These are phyloP conservation scores for Zygosaccharomyces bailii DNA, from an alignment of 805 yeast genomes.

Conservation along the genomic window DNA sequence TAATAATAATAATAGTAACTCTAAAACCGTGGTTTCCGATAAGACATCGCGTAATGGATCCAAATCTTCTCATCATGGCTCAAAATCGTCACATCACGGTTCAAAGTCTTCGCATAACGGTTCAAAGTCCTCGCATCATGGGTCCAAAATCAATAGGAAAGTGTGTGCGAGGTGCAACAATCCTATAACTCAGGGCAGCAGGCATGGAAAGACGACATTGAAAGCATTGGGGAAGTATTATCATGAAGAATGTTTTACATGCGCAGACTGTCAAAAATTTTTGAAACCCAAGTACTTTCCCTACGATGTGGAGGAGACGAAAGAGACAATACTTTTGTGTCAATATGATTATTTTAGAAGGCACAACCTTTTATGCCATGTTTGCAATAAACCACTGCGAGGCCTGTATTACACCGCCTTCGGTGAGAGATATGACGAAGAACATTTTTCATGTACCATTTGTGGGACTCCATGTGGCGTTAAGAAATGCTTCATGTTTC, in stretches of 20 bases:
- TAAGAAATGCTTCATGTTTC: slow-evolving; percentile 88
- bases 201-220: slow-evolving; percentile 46
- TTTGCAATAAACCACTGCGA: slow-evolving; percentile 79
- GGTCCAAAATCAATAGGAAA: slow-evolving; percentile 27
- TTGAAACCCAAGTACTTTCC: slow-evolving; percentile 91
- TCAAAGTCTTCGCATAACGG: background rate
- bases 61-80: background rate
- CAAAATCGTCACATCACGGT: background rate
- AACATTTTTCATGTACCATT: slow-evolving; percentile 88
- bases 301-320: slow-evolving; percentile 45
- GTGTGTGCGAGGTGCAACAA: slow-evolving; percentile 52
- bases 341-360: slow-evolving; percentile 90
- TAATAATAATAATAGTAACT: slow-evolving; percentile 1
- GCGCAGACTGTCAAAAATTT: slow-evolving; percentile 76
- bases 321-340: slow-evolving; percentile 63
- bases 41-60: background rate
- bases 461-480: slow-evolving; percentile 85
- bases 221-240: slow-evolving; percentile 76
- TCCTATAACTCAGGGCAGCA: slow-evolving; percentile 55
- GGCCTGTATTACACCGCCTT: slow-evolving; percentile 94
- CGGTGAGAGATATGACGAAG: slow-evolving; percentile 88
- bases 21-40: slow-evolving; percentile 3
- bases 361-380: slow-evolving; percentile 78
- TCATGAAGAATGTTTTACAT: slow-evolving; percentile 84
- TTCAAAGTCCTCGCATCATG: slow-evolving; percentile 3